These are phyloP conservation scores for Harringtonia lauricola DNA, from an alignment of 2,329 filamentous ascomycete species.

Conservation along the genomic window DNA sequence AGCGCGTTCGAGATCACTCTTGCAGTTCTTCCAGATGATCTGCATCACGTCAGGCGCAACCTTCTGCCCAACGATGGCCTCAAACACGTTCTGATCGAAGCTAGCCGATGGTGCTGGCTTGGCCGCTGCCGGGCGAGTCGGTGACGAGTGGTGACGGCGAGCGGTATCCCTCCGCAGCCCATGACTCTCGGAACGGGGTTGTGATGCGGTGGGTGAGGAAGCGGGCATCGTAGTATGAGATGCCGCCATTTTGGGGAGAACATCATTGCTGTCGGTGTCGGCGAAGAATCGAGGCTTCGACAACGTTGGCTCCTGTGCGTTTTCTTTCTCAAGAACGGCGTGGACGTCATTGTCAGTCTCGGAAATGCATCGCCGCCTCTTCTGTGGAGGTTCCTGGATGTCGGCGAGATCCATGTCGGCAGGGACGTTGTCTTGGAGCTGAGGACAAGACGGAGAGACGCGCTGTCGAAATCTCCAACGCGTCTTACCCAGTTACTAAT, in stretches of 20 bases:
- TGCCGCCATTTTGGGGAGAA: neutral
- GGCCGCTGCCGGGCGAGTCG: neutral
- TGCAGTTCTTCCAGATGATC: constrained; percentile 41
- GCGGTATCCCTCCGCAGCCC: neutral
- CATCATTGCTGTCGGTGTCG: constrained; percentile 15
- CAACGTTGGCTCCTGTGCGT: constrained; percentile 22
- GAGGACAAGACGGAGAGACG: neutral
- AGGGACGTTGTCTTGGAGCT: neutral
- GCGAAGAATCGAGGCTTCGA: constrained; percentile 36
- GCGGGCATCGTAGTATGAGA: neutral
- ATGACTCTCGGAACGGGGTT: neutral
- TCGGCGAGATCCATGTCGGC: constrained; percentile 26
- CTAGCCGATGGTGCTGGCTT: constrained; percentile 13
- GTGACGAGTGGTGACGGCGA: too few relatives aligned
- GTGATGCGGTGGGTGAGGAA: neutral
- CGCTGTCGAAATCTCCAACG: constrained; percentile 10
- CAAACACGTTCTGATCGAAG: constrained; percentile 48
- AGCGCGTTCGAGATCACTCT: constrained; percentile 47
- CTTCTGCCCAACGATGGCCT: constrained; percentile 47
- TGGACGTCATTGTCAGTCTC: neutral
- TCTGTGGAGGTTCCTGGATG: constrained; percentile 22
- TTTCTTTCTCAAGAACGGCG: constrained; percentile 7
- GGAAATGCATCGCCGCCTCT: constrained; percentile 19
- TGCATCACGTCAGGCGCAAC: constrained; percentile 36
- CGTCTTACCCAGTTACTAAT: constrained; percentile 15